Base-by-base conservation (phyloP, 495 filamentous ascomycete genomes). In the Penicillium turbatum region DNA sequence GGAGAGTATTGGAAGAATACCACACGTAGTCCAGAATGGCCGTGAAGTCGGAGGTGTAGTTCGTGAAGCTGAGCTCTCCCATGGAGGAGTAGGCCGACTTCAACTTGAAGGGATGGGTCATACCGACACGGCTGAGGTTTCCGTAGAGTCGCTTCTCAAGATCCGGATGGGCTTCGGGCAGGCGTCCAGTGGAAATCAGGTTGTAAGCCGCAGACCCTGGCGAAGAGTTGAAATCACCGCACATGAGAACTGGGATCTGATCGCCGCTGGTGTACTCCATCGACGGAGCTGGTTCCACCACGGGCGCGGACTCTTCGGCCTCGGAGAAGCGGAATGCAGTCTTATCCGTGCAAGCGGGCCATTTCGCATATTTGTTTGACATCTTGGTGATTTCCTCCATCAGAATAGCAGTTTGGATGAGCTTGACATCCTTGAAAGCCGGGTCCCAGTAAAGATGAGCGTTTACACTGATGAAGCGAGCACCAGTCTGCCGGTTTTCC, bases 21-120 rank as follows among this genome's bases (percentile, higher is more conserved):
- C 90, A 97, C 63, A 97, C 88, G 69, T 97, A 97, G 67, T 98
- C 93, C 53, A 98, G 86, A 45, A 95, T 88, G 36, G 87, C 91
- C 19, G 80, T 84, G 77, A 96, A 98, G 30, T 81, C 82, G 5
- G 93, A 92, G 11, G 90, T 95, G 71, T 97, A 97, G 71, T 98
- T 97, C 34, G 93, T 97, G 68, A 97, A 97, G 43, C 81, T 82
- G 55, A 97, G 68, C 62, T 95, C 89, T n/a, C 87, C 84, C 11
- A 85, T 80, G 0, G 80, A 79, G 30, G 73, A 77, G 65, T 98
- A 98, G 12, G 89, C 82, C 2, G 92, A 96, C 67, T 90, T 90
- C 59, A 98, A 72, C 67, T 84, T 89, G 78, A 98, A 97, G 2
- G 93, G 92, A 67, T 98, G 93, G 39, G 84, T 82, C 72, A 97